phyloP scores from a whole-genome alignment of 768 basidiomycete genomes.

The Mycena leptocephala region DNA sequence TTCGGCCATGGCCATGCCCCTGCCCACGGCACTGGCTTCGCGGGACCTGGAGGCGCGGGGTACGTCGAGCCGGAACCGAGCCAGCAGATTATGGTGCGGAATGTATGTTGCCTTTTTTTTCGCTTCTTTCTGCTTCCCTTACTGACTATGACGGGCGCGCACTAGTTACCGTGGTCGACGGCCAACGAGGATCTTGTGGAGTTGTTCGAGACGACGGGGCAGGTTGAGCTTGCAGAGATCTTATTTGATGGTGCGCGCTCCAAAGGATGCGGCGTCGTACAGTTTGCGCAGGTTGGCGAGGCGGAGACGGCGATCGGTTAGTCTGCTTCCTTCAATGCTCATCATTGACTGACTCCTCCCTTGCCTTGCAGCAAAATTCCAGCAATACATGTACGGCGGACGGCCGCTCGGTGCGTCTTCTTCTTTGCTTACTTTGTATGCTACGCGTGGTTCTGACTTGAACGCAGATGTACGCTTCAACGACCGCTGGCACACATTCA shows the following conservation, averaged over 20 bases:
- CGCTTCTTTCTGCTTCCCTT: neutral
- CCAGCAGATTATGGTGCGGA: constrained; percentile 98
- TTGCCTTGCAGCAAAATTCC: constrained; percentile 83
- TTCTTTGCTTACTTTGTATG: neutral
- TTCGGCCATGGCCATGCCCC: too few relatives aligned
- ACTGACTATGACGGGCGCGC: neutral
- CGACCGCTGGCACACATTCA: constrained; percentile 95
- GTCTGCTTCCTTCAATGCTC: constrained; percentile 37
- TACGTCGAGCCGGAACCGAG: constrained; percentile 85
- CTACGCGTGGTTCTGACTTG: constrained; percentile 5
- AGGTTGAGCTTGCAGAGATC: constrained; percentile 95
- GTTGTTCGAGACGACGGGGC: constrained; percentile 97
- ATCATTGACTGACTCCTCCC: neutral
- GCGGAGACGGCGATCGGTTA: constrained; percentile 95
- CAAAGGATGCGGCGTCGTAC: constrained; percentile 96
- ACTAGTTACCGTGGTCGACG: constrained; percentile 97
- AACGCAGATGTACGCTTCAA: constrained; percentile 91
- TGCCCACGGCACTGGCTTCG: constrained; percentile 52
- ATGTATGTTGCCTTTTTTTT: constrained; percentile 75
- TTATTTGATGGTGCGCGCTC: constrained; percentile 93
- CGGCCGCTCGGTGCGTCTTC: constrained; percentile 81
- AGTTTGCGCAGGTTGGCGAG: constrained; percentile 89
- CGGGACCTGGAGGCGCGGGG: constrained; percentile 47
- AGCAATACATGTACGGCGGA: constrained; percentile 95
- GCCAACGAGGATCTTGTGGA: constrained; percentile 99